Percentiles rank a stretch among this genome's conserved stretches.
phyloP scores from a whole-genome alignment of 345 rosid genomes.

The Citropsis articulata region DNA sequence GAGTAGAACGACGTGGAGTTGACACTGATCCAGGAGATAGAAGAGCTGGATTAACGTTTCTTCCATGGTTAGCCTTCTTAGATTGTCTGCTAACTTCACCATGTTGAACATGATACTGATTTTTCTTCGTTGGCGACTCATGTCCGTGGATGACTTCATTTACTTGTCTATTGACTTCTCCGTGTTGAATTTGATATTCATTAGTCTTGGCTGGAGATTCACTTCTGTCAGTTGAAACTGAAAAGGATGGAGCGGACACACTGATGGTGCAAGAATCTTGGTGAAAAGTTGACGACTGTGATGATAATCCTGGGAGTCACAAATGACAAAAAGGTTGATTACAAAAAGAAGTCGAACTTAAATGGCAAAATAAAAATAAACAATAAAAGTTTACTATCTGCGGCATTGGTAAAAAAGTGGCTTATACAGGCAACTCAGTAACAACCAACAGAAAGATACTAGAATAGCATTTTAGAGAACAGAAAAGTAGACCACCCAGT shows the following conservation, averaged over 20 bases:
- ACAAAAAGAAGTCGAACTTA: conserved; percentile 13
- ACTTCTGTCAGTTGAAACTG: conserved; percentile 53
- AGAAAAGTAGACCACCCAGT: not conserved
- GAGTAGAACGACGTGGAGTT: conserved; percentile 56
- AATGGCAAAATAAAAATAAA: not conserved
- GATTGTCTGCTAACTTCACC: conserved; percentile 13
- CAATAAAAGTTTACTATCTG: not conserved
- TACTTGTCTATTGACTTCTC: conserved; percentile 27
- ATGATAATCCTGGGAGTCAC: conserved; percentile 39
- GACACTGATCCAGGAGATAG: conserved; percentile 51
- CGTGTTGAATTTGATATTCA: conserved; percentile 28
- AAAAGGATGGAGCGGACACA: conserved; percentile 58
- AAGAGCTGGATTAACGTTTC: conserved; percentile 27
- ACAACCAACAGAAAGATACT: not conserved
- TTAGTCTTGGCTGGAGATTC: conserved; percentile 48
- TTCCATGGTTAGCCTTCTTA: conserved; percentile 35
- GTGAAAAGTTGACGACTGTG: conserved; percentile 33
- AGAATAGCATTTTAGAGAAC: not conserved
- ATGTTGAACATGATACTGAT: conserved; percentile 18
- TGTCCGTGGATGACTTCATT: conserved; percentile 31
- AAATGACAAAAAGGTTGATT: conserved; percentile 6
- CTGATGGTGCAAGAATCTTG: conserved; percentile 57
- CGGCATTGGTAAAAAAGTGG: not conserved
- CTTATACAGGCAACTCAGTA: not conserved
- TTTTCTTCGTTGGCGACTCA: conserved; percentile 30